These are phyloP conservation scores for Fusarium sp. DNA, from an alignment of 2,329 filamentous ascomycete species.

Conservation along the genomic window DNA sequence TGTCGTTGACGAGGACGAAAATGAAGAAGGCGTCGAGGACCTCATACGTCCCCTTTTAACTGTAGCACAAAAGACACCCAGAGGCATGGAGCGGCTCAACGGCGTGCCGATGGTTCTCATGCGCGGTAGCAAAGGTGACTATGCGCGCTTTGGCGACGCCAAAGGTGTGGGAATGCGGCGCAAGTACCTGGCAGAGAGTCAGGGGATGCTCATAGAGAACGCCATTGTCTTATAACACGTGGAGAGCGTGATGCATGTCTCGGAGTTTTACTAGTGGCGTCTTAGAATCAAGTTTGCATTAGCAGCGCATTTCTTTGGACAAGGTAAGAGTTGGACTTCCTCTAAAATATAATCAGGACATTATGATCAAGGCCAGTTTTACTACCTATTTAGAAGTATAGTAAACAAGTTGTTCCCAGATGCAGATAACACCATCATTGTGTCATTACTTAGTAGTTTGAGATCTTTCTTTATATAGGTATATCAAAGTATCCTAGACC, in stretches of 20 bases:
- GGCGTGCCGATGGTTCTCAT: conserved; percentile 88
- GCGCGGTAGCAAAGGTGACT: conserved; percentile 70
- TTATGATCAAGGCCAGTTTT: not conserved
- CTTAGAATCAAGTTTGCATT: conserved; percentile 9
- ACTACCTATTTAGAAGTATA: not conserved
- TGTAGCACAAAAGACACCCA: conserved; percentile 75
- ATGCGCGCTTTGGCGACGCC: conserved; percentile 71
- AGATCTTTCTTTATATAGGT: conserved; percentile 42
- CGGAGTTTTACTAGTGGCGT: conserved; percentile 34
- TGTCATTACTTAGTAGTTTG: conserved; percentile 33
- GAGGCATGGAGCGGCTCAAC: conserved; percentile 74
- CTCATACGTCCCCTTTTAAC: conserved; percentile 76
- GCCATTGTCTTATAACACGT: conserved; percentile 67
- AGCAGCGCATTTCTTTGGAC: not conserved
- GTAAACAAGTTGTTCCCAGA: not conserved
- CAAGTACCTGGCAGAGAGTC: conserved; percentile 82
- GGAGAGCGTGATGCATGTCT: conserved; percentile 36
- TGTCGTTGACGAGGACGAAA: conserved; percentile 69
- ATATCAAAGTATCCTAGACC: conserved; percentile 41
- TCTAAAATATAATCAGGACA: not conserved
- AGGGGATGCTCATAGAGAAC: conserved; percentile 83
- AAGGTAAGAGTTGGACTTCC: not conserved
- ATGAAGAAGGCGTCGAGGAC: conserved; percentile 42
- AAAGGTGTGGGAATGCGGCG: conserved; percentile 78
- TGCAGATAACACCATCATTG: conserved; percentile 11